Base-by-base conservation (phyloP, 345 rosid genomes). In the Lenwebbia sp. region DNA sequence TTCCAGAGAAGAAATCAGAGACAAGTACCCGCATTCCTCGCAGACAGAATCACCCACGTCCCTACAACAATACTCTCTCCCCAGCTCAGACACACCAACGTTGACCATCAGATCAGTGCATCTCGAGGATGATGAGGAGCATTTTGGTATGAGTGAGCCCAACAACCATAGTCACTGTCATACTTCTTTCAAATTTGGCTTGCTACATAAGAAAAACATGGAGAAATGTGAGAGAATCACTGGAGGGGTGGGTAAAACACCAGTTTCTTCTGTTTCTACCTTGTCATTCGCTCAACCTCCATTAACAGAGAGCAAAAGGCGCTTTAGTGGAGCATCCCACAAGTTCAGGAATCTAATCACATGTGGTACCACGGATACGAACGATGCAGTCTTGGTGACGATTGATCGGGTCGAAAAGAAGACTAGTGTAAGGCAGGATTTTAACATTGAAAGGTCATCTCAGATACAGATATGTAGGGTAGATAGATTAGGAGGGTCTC, bases 321-420 rank as follows among this genome's bases (percentile, higher is more conserved):
- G 84, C 83, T 86, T 95, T 33, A 88, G 62, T 26, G 89, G 93
- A 54, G 89, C 93, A 44, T 89, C 95, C 3, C 88, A 87, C 47
- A 88, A 90, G 89, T 82, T 94, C 30, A 84, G 95, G 50, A 92
- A 85, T 85, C 88, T 92, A 83, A 87, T 93, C 57, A 90, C 85
- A 41, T 94, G 98, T 50, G 91, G 96, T 11, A 90, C 92, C 60
- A 88, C 83, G 40, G 93, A 90, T 28, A 91, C 93, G 13, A 89
- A 92, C 53, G 94, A 95, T 50, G 86, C 89, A 30, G 94, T 89
- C 44, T 51, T 94, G 26, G 89, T 92, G 76, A 87, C 85, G 60
- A 60, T 89, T 86, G 90, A 88, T 53, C 84, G 56, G 33, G 84
- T 76, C 37, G 84, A 83, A 56, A 74, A 50, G 28, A 26, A 86